Evolutionary conservation across 306 rosid species (phyloP), one percentile per base, ranked within the genome.

Genomic region (Castanea crenata): DNA sequence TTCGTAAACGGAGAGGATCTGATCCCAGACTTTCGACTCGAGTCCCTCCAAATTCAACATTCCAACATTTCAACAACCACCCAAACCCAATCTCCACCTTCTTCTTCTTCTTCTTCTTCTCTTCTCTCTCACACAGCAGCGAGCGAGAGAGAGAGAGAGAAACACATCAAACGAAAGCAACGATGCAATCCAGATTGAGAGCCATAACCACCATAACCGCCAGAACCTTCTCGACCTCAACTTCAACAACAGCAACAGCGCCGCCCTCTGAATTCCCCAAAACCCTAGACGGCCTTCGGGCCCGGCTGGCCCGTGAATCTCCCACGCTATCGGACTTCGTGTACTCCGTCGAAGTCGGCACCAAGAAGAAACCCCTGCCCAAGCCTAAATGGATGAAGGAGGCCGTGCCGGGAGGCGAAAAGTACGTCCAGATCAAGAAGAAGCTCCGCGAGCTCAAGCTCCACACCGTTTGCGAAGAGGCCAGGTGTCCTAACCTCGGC

Each of bases 321-420:
- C 94, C 91, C 0, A 44, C 86, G 3, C 91, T 91, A 57, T 76
- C 98, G n/a, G 86, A 86, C 13, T 86, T 91, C 86, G 63, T 83
- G 44, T 96, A 96, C 79, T 93, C 99, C 32, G 94, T 96, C 4
- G 97, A 93, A 84, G 99, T 93, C 3, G 98, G 99, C 0, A 96
- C 99, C n/a, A 96, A 93, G 95, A 96, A 93, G 96, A 96, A 90
- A 44, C 99, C 97, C 23, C 85, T 93, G 18, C 94, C 98, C 44
- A 96, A 96, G 85, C 99, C 99, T 16, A 96, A 90, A 80, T 96
- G 99, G 99, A 93, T 96, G 99, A 96, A 86, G 93, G 98, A 93
- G 82, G 82, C 99, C 4, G 78, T 96, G 23, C 99, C 99, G 11
- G 99, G 99, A 1, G 99, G 99, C 4, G 88, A 91, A 52, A 96